These are phyloP conservation scores for Mikania micrantha DNA, from an alignment of 129 eudicot species.

Conservation along the genomic window DNA sequence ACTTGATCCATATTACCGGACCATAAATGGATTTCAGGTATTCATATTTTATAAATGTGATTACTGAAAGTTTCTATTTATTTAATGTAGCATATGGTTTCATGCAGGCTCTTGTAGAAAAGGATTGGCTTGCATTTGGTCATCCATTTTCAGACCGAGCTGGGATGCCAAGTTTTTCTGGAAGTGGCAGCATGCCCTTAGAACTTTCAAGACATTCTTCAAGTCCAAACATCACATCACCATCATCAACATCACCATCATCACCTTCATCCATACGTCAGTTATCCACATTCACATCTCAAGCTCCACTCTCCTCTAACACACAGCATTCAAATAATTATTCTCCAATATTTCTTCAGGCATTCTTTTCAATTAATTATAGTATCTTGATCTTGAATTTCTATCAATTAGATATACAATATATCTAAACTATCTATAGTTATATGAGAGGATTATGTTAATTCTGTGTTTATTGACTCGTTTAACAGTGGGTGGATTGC, in stretches of 20 bases:
- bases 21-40: slow-evolving; percentile 96
- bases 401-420: neutral
- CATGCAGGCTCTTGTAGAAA: slow-evolving; percentile 91
- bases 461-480: slow-evolving; percentile 3
- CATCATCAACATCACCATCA: slow-evolving; percentile 52
- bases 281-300: slow-evolving; percentile 48
- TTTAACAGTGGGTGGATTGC: slow-evolving; percentile 93
- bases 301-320: slow-evolving; percentile 52
- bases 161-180: slow-evolving; percentile 68
- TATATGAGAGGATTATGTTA: neutral
- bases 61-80: neutral
- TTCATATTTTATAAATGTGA: neutral
- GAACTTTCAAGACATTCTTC: slow-evolving; percentile 78
- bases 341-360: slow-evolving; percentile 96
- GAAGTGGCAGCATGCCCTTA: slow-evolving; percentile 49
- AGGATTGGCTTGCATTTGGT: slow-evolving; percentile 98
- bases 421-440: neutral
- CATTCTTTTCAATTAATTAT: neutral
- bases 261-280: slow-evolving; percentile 54
- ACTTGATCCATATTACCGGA: slow-evolving; percentile 98
- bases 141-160: slow-evolving; percentile 96
- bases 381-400: neutral
- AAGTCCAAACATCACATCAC: slow-evolving; percentile 54
- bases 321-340: slow-evolving; percentile 50
- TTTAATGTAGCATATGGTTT: neutral